A percentile compares a stretch with the other conserved stretches of the same genome.
Evolutionary conservation across 2,329 filamentous ascomycete species (phyloP).

Genomic region (Dendrostoma leiphaemia): DNA sequence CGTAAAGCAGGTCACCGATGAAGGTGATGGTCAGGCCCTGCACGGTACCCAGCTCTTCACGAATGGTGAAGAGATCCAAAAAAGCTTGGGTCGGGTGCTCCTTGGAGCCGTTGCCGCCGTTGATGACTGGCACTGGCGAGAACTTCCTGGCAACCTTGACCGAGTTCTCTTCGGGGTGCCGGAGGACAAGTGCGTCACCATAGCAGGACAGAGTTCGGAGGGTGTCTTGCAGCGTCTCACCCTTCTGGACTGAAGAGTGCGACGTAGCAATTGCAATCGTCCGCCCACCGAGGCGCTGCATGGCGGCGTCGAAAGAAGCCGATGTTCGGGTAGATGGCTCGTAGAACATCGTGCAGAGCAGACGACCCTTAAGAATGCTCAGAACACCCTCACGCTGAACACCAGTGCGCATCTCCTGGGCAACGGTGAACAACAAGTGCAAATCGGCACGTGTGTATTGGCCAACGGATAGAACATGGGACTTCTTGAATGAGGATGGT

Average conservation of each 20-base stretch:
- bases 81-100: slow-evolving; percentile 98
- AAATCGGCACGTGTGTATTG: slow-evolving; percentile 86
- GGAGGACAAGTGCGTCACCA: slow-evolving; percentile 90
- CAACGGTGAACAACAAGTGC: slow-evolving; percentile 91
- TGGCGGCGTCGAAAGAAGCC: slow-evolving; percentile 93
- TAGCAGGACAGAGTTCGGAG: slow-evolving; percentile 93
- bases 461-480: slow-evolving; percentile 87
- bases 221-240: slow-evolving; percentile 89
- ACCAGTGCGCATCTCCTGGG: slow-evolving; percentile 94
- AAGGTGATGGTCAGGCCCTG: slow-evolving; percentile 96
- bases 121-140: slow-evolving; percentile 89
- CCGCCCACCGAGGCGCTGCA: slow-evolving; percentile 93
- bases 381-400: slow-evolving; percentile 91
- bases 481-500: slow-evolving; percentile 80
- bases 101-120: slow-evolving; percentile 91
- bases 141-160: slow-evolving; percentile 82
- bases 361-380: slow-evolving; percentile 78
- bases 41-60: slow-evolving; percentile 93
- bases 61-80: slow-evolving; percentile 96
- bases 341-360: slow-evolving; percentile 93
- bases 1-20: slow-evolving; percentile 87
- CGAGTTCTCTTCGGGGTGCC: slow-evolving; percentile 81
- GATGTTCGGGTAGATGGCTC: slow-evolving; percentile 96
- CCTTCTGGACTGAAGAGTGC: slow-evolving; percentile 89
- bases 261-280: slow-evolving; percentile 79